Base-by-base conservation (phyloP, 768 basidiomycete genomes). In the Trichaptum fuscoviolaceum region DNA sequence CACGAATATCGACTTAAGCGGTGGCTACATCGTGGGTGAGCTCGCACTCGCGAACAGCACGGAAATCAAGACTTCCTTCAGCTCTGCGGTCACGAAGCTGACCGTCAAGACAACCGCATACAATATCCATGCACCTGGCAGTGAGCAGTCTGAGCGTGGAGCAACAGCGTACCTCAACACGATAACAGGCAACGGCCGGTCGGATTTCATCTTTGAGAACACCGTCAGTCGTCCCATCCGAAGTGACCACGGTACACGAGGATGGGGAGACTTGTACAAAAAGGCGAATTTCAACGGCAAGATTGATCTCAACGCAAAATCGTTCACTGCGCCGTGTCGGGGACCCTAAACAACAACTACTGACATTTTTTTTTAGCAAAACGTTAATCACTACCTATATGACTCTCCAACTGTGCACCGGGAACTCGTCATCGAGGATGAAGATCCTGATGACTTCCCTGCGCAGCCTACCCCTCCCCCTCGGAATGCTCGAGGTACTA, bases 21-120 rank as follows among this genome's bases (percentile, higher is more conserved):
- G 82, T 57, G 87, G 86, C 25, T 88, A 84, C 82, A 81, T 88
- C 62, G 84, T 85, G n/a, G 86, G 87, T 26, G 84, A 84, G 63
- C 80, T 81, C 57, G 73, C 82, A n/a, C 75, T 84, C 69, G 76
- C 79, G 23, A 75, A 81, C 34, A 73, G 72, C 65, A 78, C 82
- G 2, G 69, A 72, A 23, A 74, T 87, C 68, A 75, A 70, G 17
- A 86, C 84, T 0, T 83, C 85, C 76, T 78, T 80, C 26, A 84
- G 85, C 18, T 78, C 82, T 67, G 85, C 83, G 18, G 73, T 81
- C 36, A 71, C 81, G 57, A 83, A 85, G 71, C 76, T 87, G 65
- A 81, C 80, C 67, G 79, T 82, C 25, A 75, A 80, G 68, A 84
- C 85, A 23, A 67, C 66, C 17, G 63, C 69, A 12, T 67, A 69